phyloP scores from a whole-genome alignment of 345 rosid species.

The Citrus australasica region DNA sequence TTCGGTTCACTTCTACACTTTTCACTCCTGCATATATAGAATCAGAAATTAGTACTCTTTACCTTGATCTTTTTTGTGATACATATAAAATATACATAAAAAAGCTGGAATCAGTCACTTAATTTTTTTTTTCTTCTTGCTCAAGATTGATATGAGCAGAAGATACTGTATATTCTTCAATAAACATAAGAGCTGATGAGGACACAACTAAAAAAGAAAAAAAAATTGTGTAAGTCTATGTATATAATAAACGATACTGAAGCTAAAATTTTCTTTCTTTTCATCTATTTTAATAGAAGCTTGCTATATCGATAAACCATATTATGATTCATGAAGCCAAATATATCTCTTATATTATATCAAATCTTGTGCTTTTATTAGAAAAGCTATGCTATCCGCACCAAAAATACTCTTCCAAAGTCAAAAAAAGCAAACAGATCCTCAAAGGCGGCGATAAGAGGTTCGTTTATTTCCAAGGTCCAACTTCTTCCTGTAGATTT shows the following conservation, averaged over 20 bases:
- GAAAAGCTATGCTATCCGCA: no score
- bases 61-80: background rate
- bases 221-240: no score
- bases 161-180: background rate
- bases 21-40: slow-evolving; percentile 39
- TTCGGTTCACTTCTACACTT: slow-evolving; percentile 58
- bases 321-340: no score
- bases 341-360: no score
- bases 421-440: background rate
- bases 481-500: background rate
- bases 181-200: background rate
- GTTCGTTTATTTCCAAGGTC: background rate
- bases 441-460: background rate
- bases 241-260: no score
- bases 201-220: no score
- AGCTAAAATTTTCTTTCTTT: no score
- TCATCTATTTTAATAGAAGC: no score
- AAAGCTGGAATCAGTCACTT: background rate
- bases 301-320: no score
- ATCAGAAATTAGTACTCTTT: background rate
- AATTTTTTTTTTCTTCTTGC: no score
- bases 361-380: no score
- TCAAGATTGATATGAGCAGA: background rate
- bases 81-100: background rate
- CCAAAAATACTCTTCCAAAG: background rate